These are phyloP conservation scores for Clonostachys chloroleuca DNA, from an alignment of 2,329 filamentous ascomycete genomes.

Conservation along the genomic window DNA sequence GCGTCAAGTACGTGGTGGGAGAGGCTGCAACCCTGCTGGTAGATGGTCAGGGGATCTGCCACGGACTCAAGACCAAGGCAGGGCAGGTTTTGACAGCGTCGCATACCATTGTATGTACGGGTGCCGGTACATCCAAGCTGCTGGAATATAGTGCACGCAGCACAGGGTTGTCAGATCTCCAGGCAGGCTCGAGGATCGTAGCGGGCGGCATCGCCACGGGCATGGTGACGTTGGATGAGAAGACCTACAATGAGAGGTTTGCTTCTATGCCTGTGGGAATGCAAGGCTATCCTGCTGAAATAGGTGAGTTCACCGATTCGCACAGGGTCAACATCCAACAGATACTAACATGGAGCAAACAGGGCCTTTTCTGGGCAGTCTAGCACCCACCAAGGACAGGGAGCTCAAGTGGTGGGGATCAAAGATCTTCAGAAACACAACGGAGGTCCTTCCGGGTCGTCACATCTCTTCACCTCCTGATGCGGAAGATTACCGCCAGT, in stretches of 20 bases:
- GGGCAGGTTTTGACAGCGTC: slow-evolving; percentile 41
- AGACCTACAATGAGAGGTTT: slow-evolving; percentile 35
- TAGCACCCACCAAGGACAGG: slow-evolving; percentile 46
- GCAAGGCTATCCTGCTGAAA: slow-evolving; percentile 29
- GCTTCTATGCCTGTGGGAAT: slow-evolving; percentile 43
- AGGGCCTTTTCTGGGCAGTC: slow-evolving; percentile 51
- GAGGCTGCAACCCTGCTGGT: slow-evolving; percentile 42
- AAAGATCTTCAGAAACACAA: slow-evolving; percentile 53
- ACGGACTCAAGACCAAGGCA: slow-evolving; percentile 40
- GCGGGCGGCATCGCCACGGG: slow-evolving; percentile 59
- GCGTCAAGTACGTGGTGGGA: slow-evolving; percentile 53
- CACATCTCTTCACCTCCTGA: slow-evolving; percentile 54
- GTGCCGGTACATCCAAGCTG: slow-evolving; percentile 53
- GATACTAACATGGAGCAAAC: not conserved
- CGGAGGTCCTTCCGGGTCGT: slow-evolving; percentile 45
- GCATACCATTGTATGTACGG: slow-evolving; percentile 48
- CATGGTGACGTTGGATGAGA: slow-evolving; percentile 46
- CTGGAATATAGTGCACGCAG: slow-evolving; percentile 44
- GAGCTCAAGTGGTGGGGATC: slow-evolving; percentile 59
- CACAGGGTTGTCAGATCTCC: slow-evolving; percentile 37
- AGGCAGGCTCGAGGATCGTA: slow-evolving; percentile 48
- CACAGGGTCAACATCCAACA: not conserved
- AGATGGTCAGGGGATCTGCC: slow-evolving; percentile 32
- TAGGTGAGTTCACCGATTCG: slow-evolving; percentile 17
- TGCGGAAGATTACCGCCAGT: slow-evolving; percentile 55